phyloP scores from a whole-genome alignment of 441 rosid genomes.

The Brassica balearica region DNA sequence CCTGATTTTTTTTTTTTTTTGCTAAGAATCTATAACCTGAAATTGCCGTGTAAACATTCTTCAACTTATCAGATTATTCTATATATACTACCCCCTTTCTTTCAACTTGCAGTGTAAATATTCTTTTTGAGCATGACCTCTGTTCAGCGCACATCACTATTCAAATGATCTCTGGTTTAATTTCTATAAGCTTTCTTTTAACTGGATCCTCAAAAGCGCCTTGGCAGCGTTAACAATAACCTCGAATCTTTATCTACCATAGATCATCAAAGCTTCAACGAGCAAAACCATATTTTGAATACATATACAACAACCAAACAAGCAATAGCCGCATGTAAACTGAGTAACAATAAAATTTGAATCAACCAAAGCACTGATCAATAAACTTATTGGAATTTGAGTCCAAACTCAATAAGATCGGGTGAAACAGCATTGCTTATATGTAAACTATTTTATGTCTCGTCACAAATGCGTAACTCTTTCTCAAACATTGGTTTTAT shows the following conservation, averaged over 20 bases:
- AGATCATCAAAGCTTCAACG: not conserved
- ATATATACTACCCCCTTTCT: not conserved
- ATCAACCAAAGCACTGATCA: conserved; percentile 1
- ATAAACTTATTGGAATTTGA: not conserved
- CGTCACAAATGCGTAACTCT: not conserved
- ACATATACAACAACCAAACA: not conserved
- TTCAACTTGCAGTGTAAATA: not conserved
- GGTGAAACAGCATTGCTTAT: not conserved
- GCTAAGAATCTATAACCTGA: not conserved
- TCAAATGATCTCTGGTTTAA: not conserved
- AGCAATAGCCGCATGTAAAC: not conserved
- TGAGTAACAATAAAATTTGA: not conserved
- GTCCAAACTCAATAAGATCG: not conserved
- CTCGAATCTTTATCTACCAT: not conserved
- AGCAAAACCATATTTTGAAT: not conserved
- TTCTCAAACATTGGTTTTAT: not conserved
- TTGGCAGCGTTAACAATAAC: not conserved
- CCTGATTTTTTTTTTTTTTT: not conserved
- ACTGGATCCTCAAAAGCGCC: conserved; percentile 9
- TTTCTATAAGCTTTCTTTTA: not conserved
- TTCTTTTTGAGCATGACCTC: not conserved
- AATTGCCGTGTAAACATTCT: not conserved
- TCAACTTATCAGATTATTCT: not conserved
- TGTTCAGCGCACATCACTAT: not conserved
- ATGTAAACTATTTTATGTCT: not conserved